These are phyloP conservation scores for Xanthoparmelia taractica DNA, from an alignment of 495 filamentous ascomycete species.

Conservation along the genomic window DNA sequence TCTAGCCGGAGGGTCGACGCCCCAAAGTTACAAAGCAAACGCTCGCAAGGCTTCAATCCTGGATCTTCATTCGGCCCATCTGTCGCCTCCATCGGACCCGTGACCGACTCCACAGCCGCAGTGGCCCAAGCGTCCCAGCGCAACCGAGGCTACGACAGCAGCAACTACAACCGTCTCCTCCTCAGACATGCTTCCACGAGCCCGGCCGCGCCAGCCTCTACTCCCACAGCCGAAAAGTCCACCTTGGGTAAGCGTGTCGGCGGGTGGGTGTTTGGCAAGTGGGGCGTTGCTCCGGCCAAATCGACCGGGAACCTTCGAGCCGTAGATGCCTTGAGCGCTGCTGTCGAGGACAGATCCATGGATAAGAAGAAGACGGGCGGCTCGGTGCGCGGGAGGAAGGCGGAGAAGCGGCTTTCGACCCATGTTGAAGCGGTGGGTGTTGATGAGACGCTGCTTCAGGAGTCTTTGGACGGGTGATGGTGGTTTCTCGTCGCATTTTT, in stretches of 20 bases:
- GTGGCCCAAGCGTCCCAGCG: constrained; percentile 20
- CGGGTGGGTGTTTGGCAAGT: constrained; percentile 50
- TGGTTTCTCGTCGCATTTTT: not conserved
- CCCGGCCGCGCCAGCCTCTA: constrained; percentile 8
- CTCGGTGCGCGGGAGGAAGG: constrained; percentile 1
- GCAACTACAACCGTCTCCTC: constrained; percentile 23
- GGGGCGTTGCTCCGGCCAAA: constrained; percentile 41
- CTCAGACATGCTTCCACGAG: constrained; percentile 7
- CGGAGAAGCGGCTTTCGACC: constrained; percentile 8
- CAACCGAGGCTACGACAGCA: constrained; percentile 20
- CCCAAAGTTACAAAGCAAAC: constrained; percentile 28
- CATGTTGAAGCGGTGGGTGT: constrained; percentile 18
- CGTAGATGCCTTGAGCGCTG: constrained; percentile 14
- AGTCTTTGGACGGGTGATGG: constrained; percentile 14
- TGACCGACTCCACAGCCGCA: constrained; percentile 38
- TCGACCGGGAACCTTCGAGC: constrained; percentile 23
- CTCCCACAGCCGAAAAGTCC: constrained; percentile 26
- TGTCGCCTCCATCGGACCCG: constrained; percentile 36
- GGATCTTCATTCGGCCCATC: constrained; percentile 30
- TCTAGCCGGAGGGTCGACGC: constrained; percentile 47
- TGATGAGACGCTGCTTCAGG: constrained; percentile 17
- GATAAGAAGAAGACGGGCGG: constrained; percentile 1
- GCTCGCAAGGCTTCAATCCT: constrained; percentile 24
- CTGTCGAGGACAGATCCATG: not conserved
- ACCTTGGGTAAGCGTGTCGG: constrained; percentile 42